Percentiles rank a stretch among this genome's conserved stretches.
These are phyloP conservation scores for Cerioporus squamosus DNA, from an alignment of 1,284 basidiomycete genomes.

Conservation along the genomic window DNA sequence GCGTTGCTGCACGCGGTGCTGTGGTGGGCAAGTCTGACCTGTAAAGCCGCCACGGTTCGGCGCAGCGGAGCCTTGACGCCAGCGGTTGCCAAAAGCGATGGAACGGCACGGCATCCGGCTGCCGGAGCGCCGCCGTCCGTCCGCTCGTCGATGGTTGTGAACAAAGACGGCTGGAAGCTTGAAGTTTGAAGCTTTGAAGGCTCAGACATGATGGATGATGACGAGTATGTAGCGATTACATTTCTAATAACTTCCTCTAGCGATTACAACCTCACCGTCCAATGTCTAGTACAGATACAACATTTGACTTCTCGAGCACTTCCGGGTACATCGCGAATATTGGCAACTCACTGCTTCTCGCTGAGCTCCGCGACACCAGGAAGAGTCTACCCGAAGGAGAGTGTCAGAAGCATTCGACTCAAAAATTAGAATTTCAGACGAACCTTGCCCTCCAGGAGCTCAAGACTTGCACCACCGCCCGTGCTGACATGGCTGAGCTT, in stretches of 20 bases:
- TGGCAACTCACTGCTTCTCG: constrained; percentile 50
- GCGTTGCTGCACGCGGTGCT: not conserved
- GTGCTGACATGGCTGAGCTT: constrained; percentile 96
- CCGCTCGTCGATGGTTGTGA: too few relatives aligned
- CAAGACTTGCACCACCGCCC: constrained; percentile 95
- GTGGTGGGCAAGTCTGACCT: constrained; percentile 6
- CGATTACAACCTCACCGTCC: constrained; percentile 24
- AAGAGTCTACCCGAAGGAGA: constrained; percentile 54
- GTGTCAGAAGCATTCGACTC: not conserved
- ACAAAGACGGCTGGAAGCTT: too few relatives aligned
- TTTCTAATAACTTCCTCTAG: constrained; percentile 6
- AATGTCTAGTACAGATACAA: constrained; percentile 25
- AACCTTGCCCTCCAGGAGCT: constrained; percentile 97
- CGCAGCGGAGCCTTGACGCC: constrained; percentile 3
- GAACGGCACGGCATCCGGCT: too few relatives aligned
- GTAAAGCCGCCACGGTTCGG: constrained; percentile 10
- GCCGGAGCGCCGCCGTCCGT: too few relatives aligned
- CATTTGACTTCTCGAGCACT: constrained; percentile 16
- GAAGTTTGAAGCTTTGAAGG: too few relatives aligned
- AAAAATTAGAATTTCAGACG: constrained; percentile 23
- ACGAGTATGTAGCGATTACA: not conserved
- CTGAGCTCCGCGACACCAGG: constrained; percentile 87
- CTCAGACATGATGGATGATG: too few relatives aligned
- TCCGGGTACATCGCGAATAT: constrained; percentile 2
- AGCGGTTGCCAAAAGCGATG: not conserved